Percentiles rank a stretch among this genome's conserved stretches.
These are phyloP conservation scores for Barnettozyma hawaiiensis DNA, from an alignment of 1,139 yeast species.

Conservation along the genomic window DNA sequence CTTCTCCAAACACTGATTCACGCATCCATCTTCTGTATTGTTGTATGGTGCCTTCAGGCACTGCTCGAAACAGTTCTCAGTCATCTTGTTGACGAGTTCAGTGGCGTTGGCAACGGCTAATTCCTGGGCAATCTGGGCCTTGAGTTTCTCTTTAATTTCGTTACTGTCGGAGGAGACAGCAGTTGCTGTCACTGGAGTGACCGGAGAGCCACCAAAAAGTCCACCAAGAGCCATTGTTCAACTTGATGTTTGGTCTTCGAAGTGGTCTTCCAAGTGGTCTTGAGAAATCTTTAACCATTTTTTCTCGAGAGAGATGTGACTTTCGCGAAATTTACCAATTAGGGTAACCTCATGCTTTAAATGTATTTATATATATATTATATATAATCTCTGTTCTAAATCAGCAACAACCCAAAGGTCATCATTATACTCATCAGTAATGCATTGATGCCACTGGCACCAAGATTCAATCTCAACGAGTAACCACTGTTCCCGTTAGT, in stretches of 20 bases:
- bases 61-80: conserved; percentile 83
- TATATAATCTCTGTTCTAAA: neutral
- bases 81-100: conserved; percentile 75
- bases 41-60: conserved; percentile 53
- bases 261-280: too few species aligned
- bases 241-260: too few species aligned
- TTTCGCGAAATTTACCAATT: neutral
- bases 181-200: conserved; percentile 30
- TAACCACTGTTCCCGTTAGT: conserved; percentile 3
- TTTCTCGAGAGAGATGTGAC: too few species aligned
- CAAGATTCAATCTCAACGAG: neutral
- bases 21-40: conserved; percentile 48
- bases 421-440: conserved; percentile 6
- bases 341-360: neutral
- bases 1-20: conserved; percentile 74
- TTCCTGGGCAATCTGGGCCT: conserved; percentile 72
- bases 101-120: conserved; percentile 87
- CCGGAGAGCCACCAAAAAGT: conserved; percentile 37
- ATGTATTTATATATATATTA: too few species aligned
- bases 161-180: conserved; percentile 11
- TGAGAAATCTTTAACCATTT: too few species aligned
- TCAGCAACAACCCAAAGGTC: conserved; percentile 8
- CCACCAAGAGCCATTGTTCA: conserved; percentile 33
- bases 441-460: conserved; percentile 9
- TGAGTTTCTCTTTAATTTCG: conserved; percentile 53